Evolutionary conservation across 805 yeast genomes (phyloP), one percentile per base, ranked within the genome.

Genomic region (Pichia sporocuriosa): DNA sequence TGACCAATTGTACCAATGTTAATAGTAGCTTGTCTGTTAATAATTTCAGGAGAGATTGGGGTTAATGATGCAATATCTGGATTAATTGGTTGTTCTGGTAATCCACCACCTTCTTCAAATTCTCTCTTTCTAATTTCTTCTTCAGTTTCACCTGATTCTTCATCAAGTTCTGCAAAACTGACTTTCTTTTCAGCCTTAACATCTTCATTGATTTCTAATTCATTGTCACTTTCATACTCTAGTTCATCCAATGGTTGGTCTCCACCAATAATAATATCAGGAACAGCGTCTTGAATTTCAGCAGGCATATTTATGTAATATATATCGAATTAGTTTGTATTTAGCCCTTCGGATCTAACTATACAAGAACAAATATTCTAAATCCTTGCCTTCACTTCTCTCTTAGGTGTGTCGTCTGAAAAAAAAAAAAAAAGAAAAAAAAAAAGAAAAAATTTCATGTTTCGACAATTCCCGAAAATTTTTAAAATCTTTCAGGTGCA

Each of bases 1-100:
- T 90, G 98, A 53, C 98, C 98, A 62, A 90, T 90, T 60, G 97
- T 90, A 67, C 99, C 99, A 60, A 93, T 93, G 67, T 93, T 93
- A 62, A 93, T 87, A 37, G 99, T 93, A 48, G 99, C 99, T 71
- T 93, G 99, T 76, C 98, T 84, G 66, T 85, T 86, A 68, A 93
- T 93, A 61, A 93, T 94, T 59, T 89, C 98, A 41, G 95, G 93
- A 7, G 94, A 82, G 48, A 86, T 70, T 26, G 98, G 97, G 36
- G 90, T 85, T 67, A 93, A 68, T 51, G 68, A 61, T 31, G 83
- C 52, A 57, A 90, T 83, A 61, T 89, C 96, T 44, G 95, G 95
- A 66, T 85, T 71, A 30, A 74, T 82, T 44, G 96, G 96, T 68
- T 93, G 98, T 63, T 84, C 96, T 42, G 98, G 98, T 45, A 93